These are phyloP conservation scores for Dimargaris verticillata DNA, from an alignment of 192 early-diverging fungal genomes.

Conservation along the genomic window DNA sequence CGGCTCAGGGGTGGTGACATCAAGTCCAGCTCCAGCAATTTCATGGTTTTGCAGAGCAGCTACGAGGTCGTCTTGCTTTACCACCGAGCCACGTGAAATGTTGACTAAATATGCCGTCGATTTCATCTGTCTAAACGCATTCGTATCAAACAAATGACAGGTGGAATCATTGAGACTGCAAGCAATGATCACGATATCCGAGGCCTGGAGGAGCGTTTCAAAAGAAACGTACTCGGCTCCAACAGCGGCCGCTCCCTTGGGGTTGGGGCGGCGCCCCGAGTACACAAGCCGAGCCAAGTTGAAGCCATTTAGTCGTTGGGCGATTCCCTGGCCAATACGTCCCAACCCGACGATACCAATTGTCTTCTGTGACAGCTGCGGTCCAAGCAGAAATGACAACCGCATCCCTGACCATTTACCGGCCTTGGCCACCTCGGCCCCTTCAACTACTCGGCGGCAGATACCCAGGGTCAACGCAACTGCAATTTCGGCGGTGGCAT, in stretches of 20 bases:
- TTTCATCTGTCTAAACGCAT: slow-evolving; percentile 56
- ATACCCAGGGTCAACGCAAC: slow-evolving; percentile 60
- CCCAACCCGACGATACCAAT: slow-evolving; percentile 77
- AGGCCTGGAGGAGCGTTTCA: slow-evolving; percentile 34
- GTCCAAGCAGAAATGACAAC: slow-evolving; percentile 27
- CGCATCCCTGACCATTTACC: neutral
- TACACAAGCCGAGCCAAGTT: slow-evolving; percentile 48
- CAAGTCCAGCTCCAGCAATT: slow-evolving; percentile 59
- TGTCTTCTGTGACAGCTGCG: slow-evolving; percentile 57
- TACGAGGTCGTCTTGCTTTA: slow-evolving; percentile 56
- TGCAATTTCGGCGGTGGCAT: slow-evolving; percentile 70
- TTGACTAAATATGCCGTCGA: slow-evolving; percentile 54
- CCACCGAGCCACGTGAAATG: slow-evolving; percentile 58
- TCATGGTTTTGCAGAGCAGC: slow-evolving; percentile 36
- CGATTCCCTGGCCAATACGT: slow-evolving; percentile 62
- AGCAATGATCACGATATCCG: slow-evolving; percentile 59
- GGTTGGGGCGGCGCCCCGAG: slow-evolving; percentile 32
- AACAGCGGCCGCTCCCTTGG: slow-evolving; percentile 24
- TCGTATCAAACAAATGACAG: slow-evolving; percentile 44
- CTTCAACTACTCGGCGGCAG: slow-evolving; percentile 45
- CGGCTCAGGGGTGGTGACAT: slow-evolving; percentile 80
- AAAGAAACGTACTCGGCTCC: slow-evolving; percentile 34
- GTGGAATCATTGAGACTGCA: slow-evolving; percentile 60
- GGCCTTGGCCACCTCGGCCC: slow-evolving; percentile 15
- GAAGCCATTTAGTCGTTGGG: slow-evolving; percentile 54